Evolutionary conservation across 2,329 filamentous ascomycete species (phyloP), one percentile per base, ranked within the genome.

Genomic region (Fusarium armeniacum): DNA sequence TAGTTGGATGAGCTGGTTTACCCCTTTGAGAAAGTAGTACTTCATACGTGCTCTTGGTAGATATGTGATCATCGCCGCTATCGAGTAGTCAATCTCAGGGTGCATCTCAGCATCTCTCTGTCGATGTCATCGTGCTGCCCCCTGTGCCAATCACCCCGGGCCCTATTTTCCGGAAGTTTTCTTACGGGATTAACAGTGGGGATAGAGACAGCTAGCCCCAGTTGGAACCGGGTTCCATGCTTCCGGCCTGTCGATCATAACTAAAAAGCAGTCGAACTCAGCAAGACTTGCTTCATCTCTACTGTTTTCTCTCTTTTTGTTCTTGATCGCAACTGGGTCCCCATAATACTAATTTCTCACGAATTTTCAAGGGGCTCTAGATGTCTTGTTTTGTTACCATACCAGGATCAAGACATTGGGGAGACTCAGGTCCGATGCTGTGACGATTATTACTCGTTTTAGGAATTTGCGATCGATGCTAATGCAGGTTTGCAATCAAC

Each of bases 241-340:
- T 13, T 46, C 12, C 32, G 32, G 33, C 54, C 51, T 53, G 49
- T 51, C 49, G 49, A 51, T 59, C 36, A 26, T 6, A n/a, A 20
- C 36, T n/a, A 3, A 10, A 10, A 40, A 6, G 7, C 28, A 56
- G 65, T 50, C 47, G 51, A 63, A 55, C 64, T 30, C 32, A 13
- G 20, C 51, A 30, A 28, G 5, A 20, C n/a, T 20, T 22, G 24
- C 26, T 32, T 38, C 15, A 20, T n/a, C 24, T 24, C 53, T 18
- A 8, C 33, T 35, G 33, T 30, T 30, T 30, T 30, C 10, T 30
- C 10, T 28, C 24, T 28, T 45, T 15, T 18, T 22, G 18, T 38
- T 46, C 33, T 8, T 47, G 38, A 63, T 59, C 45, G 22, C 12
- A 36, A 55, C 8, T 30, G 16, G 45, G 57, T 44, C 50, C 46